A percentile compares a stretch with the other conserved stretches of the same genome.
Evolutionary conservation across 2,329 filamentous ascomycete genomes (phyloP).

Genomic region (Arthrobotrys entomopaga): DNA sequence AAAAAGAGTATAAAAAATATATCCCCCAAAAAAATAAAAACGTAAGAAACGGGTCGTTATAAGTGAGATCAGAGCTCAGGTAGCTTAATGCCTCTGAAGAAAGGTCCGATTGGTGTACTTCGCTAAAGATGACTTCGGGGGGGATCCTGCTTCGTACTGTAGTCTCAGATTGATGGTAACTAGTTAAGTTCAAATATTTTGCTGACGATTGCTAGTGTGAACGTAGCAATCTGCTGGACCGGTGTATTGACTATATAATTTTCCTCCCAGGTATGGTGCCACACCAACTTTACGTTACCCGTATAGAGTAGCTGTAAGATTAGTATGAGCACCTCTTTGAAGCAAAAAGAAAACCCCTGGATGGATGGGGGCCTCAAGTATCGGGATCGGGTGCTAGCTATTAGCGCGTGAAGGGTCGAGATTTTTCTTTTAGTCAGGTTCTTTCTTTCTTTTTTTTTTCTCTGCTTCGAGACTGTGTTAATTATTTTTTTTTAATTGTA

Average conservation of each 20-base stretch:
- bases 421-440: slow-evolving; percentile 45
- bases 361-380: slow-evolving; percentile 48
- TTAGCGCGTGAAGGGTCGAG: slow-evolving; percentile 40
- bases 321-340: slow-evolving; percentile 38
- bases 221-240: slow-evolving; percentile 28
- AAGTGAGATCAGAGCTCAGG: slow-evolving; percentile 46
- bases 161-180: slow-evolving; percentile 52
- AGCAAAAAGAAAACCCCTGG: slow-evolving; percentile 40
- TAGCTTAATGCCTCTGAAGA: slow-evolving; percentile 46
- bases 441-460: background rate
- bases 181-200: slow-evolving; percentile 48
- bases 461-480: slow-evolving; percentile 12
- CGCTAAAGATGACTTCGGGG: slow-evolving; percentile 42
- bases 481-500: no score
- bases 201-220: slow-evolving; percentile 49
- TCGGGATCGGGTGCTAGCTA: slow-evolving; percentile 21
- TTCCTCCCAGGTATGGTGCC: slow-evolving; percentile 46
- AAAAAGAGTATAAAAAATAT: slow-evolving; percentile 24
- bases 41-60: slow-evolving; percentile 43
- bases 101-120: slow-evolving; percentile 54
- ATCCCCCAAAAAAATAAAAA: slow-evolving; percentile 9
- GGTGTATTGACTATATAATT: slow-evolving; percentile 54
- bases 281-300: slow-evolving; percentile 35
- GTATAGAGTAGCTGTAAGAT: slow-evolving; percentile 50
- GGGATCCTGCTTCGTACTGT: slow-evolving; percentile 43